A percentile compares a stretch with the other conserved stretches of the same genome.
Evolutionary conservation across 345 rosid genomes (phyloP).

Genomic region (Eucalyptus cloeziana): DNA sequence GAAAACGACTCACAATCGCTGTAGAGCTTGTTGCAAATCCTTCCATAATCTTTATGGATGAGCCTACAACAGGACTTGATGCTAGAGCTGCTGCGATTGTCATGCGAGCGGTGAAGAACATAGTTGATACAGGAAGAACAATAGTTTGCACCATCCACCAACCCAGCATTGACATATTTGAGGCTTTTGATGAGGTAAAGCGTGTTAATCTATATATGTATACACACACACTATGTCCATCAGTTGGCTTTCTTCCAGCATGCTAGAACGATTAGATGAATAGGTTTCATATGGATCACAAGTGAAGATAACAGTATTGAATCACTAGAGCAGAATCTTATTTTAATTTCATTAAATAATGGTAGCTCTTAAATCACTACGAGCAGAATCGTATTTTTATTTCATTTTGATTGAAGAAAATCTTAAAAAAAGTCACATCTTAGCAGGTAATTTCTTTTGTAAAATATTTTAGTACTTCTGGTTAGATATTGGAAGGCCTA

Average conservation of each 20-base stretch:
- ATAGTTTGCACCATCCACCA: slow-evolving; percentile 82
- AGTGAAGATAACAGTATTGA: not conserved
- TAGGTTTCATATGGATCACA: not conserved
- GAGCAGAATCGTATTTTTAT: not conserved
- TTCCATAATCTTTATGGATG: slow-evolving; percentile 77
- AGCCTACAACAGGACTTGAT: slow-evolving; percentile 81
- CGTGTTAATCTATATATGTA: not conserved
- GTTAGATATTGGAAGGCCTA: not conserved
- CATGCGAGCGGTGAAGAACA: slow-evolving; percentile 74
- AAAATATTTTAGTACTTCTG: not conserved
- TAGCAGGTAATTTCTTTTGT: not conserved
- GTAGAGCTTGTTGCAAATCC: slow-evolving; percentile 86
- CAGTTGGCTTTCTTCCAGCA: not conserved
- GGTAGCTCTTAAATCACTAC: not conserved
- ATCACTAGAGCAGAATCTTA: not conserved
- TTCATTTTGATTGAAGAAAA: not conserved
- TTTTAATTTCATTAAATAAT: not conserved
- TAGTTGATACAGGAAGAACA: slow-evolving; percentile 70
- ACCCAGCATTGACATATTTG: slow-evolving; percentile 79
- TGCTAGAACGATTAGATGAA: not conserved
- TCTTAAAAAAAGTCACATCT: not conserved
- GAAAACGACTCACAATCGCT: slow-evolving; percentile 65
- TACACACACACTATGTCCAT: not conserved
- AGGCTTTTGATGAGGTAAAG: slow-evolving; percentile 74
- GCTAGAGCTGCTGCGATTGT: slow-evolving; percentile 87